Conservation (phyloP, 2,329 filamentous ascomycete species). For the Macrophomina phaseolina region DNA sequence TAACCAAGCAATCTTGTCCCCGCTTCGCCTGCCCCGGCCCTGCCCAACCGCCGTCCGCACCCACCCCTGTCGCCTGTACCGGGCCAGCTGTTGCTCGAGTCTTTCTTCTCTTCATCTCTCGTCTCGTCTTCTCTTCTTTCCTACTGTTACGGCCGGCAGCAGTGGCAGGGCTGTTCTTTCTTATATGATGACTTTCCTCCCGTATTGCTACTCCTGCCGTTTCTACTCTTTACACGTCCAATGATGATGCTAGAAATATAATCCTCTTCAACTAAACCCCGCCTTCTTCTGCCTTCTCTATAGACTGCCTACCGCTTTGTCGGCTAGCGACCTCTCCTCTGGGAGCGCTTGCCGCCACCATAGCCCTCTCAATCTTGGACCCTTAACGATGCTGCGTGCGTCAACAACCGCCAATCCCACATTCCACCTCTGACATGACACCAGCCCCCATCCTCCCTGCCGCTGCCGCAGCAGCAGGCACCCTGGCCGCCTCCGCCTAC, state of each 20-base stretch:
- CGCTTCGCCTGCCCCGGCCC: neutral
- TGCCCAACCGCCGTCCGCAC: neutral
- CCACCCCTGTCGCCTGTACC: slow-evolving; percentile 1
- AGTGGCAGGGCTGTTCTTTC: neutral
- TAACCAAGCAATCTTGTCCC: neutral
- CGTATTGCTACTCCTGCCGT: neutral
- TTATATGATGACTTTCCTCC: neutral
- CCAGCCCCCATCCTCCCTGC: slow-evolving; percentile 10
- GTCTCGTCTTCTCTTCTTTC: neutral
- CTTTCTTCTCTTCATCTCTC: neutral
- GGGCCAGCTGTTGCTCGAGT: slow-evolving; percentile 7
- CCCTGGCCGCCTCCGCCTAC: slow-evolving; percentile 59
- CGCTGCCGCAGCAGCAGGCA: slow-evolving; percentile 31
- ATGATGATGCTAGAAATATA: slow-evolving; percentile 22
- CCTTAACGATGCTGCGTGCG: slow-evolving; percentile 9
- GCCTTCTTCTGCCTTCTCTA: neutral
- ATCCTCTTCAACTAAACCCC: neutral
- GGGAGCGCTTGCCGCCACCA: no score
- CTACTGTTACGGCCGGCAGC: neutral
- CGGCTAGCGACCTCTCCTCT: neutral
- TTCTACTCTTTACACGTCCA: neutral
- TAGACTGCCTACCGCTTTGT: neutral
- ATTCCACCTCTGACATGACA: neutral
- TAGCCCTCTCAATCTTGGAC: neutral
- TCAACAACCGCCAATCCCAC: neutral